phyloP scores from a whole-genome alignment of 2,329 filamentous ascomycete species.

The Microdochium trichocladiopsis region DNA sequence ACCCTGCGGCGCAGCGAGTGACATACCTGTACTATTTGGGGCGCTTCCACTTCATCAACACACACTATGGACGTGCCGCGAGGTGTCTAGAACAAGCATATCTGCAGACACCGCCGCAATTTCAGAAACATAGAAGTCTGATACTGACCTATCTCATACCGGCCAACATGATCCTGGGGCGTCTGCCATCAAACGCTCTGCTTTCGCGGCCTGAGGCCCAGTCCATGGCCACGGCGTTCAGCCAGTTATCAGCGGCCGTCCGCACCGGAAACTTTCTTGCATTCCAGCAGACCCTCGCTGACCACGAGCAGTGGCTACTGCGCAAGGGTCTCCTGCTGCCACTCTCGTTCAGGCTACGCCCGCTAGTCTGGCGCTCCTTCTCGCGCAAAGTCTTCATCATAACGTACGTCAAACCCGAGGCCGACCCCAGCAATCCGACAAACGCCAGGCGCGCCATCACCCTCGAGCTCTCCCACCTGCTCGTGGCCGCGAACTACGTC shows the following conservation, averaged over 20 bases:
- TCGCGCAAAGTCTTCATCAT: slow-evolving; percentile 72
- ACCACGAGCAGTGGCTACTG: slow-evolving; percentile 66
- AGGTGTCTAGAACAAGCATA: slow-evolving; percentile 75
- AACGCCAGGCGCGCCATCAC: slow-evolving; percentile 61
- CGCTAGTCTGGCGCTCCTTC: slow-evolving; percentile 78
- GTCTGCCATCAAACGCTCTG: slow-evolving; percentile 65
- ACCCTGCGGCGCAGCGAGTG: slow-evolving; percentile 79
- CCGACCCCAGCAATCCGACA: slow-evolving; percentile 4
- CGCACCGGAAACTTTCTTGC: slow-evolving; percentile 64
- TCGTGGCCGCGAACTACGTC: slow-evolving; percentile 54
- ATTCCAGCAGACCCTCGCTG: slow-evolving; percentile 63
- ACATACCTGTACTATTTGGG: slow-evolving; percentile 94
- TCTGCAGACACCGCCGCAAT: slow-evolving; percentile 52
- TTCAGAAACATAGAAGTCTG: slow-evolving; percentile 66
- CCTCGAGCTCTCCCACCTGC: slow-evolving; percentile 64
- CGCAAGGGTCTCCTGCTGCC: slow-evolving; percentile 69
- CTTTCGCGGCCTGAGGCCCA: slow-evolving; percentile 64
- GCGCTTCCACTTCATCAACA: slow-evolving; percentile 80
- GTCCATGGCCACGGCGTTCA: slow-evolving; percentile 58
- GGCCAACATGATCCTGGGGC: slow-evolving; percentile 75
- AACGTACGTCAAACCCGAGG: slow-evolving; percentile 62
- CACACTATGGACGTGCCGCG: slow-evolving; percentile 72
- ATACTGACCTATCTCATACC: slow-evolving; percentile 82
- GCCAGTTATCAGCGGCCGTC: slow-evolving; percentile 67
- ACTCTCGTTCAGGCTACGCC: slow-evolving; percentile 69